Conservation (phyloP, 371 early-diverging fungal species). For the Rhizopus sp. region DNA sequence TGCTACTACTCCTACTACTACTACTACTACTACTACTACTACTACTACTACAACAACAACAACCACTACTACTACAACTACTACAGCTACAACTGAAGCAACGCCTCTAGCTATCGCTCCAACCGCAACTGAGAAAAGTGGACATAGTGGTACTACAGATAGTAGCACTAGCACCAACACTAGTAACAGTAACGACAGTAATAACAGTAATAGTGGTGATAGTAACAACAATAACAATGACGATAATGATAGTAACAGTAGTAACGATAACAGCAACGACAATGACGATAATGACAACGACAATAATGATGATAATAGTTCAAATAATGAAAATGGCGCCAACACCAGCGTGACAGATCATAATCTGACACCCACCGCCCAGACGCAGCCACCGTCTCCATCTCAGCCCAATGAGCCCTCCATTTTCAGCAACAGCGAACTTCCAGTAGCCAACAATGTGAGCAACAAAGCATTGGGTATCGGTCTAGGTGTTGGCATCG, state of each 20-base stretch:
- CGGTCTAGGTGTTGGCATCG: slow-evolving; percentile 39
- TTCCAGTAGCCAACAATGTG: slow-evolving; percentile 21
- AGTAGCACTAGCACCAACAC: background rate
- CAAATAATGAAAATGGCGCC: background rate
- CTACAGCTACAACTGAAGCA: slow-evolving; percentile 1
- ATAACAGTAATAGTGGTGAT: background rate
- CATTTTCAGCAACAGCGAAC: slow-evolving; percentile 16
- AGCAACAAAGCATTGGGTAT: slow-evolving; percentile 35
- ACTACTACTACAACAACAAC: too few relatives aligned
- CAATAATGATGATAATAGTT: background rate
- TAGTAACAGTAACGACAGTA: background rate
- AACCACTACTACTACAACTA: slow-evolving; percentile 2
- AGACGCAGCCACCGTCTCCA: background rate
- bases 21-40: background rate
- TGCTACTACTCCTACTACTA: background rate
- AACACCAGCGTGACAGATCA: background rate
- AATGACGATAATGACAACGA: background rate
- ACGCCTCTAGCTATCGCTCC: background rate
- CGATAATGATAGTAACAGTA: background rate
- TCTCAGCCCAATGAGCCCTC: background rate
- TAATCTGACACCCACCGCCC: background rate
- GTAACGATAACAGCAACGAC: background rate
- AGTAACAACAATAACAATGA: background rate
- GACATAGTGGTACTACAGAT: background rate
- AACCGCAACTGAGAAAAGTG: background rate